These are phyloP conservation scores for Arthonia radiata DNA, from an alignment of 495 filamentous ascomycete genomes.

Conservation along the genomic window DNA sequence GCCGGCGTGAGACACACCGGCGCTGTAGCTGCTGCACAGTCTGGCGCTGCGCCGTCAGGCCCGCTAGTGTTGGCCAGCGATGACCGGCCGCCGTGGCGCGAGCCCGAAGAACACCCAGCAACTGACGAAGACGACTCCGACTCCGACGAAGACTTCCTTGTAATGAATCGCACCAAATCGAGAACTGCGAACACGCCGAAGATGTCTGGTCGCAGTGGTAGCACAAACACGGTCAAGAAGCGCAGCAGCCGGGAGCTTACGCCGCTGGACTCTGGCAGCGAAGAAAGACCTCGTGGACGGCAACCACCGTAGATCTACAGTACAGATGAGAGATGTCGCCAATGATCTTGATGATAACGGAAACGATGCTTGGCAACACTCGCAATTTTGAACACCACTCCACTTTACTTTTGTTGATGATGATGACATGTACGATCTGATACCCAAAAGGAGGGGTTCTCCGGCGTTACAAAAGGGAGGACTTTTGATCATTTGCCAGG, in stretches of 20 bases:
- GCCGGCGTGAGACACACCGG: constrained; percentile 2
- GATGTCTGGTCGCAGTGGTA: constrained; percentile 9
- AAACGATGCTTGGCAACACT: no score
- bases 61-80: constrained; percentile 13
- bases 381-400: no score
- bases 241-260: constrained; percentile 4
- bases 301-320: no score
- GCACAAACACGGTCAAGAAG: constrained; percentile 13
- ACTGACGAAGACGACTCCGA: constrained; percentile 24
- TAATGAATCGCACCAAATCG: constrained; percentile 7
- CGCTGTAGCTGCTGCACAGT: neutral
- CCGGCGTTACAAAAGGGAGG: no score
- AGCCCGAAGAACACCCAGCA: constrained; percentile 19
- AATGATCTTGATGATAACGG: no score
- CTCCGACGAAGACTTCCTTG: constrained; percentile 20
- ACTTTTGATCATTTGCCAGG: no score
- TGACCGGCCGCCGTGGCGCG: constrained; percentile 18
- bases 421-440: no score
- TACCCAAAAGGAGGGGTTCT: no score
- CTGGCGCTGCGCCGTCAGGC: constrained; percentile 2
- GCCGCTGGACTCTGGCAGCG: no score
- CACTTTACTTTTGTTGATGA: no score
- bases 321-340: no score
- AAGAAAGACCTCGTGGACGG: no score
- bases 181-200: constrained; percentile 5